Evolutionary conservation across 2,329 filamentous ascomycete species (phyloP), one percentile per base, ranked within the genome.

Genomic region (Daldinia eschscholtzii): DNA sequence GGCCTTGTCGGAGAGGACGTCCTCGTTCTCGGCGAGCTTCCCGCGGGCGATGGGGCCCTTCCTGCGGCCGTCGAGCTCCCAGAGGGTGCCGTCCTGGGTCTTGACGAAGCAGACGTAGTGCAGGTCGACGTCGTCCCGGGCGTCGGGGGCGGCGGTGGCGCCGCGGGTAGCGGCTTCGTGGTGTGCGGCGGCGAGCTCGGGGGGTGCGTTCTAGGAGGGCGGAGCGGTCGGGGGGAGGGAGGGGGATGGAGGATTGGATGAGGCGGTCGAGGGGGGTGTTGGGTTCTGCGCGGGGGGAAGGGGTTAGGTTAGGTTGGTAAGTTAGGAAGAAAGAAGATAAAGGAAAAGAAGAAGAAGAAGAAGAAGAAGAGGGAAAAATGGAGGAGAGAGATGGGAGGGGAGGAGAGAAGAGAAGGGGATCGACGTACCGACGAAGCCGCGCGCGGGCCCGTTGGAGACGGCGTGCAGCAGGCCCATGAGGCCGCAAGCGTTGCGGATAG

Each of bases 71-170:
- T 89, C 87, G 10, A 89, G 83, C 82, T 89, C 87, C 86, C 87
- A 89, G 41, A 89, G 75, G 12, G 79, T 87, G 62, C 91, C 91
- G 78, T 92, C 89, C 58, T 66, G 73, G 81, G 84, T 84, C 83
- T 94, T 96, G 59, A 96, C 92, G 80, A 98, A 99, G 77, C 93
- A 96, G 53, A 98, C 95, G 79, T 97, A 98, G 83, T 99, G 96
- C 74, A 98, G 84, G 77, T 98, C 95, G n/a, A 97, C 86, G 73
- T 91, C 88, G 75, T 93, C 92, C n/a, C 89, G 87, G 7, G 93
- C 93, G 61, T 87, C 82, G 0, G 96, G 95, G 1, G 94, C 93
- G 12, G 85, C 77, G 0, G 94, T 97, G 78, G 95, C 93, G 18
- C 95, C 95, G 67, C 86, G 83, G 6, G 86, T 86, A 4, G 95